Evolutionary conservation across 2,329 filamentous ascomycete genomes (phyloP), one percentile per base, ranked within the genome.

Genomic region (Xylariales sp.): DNA sequence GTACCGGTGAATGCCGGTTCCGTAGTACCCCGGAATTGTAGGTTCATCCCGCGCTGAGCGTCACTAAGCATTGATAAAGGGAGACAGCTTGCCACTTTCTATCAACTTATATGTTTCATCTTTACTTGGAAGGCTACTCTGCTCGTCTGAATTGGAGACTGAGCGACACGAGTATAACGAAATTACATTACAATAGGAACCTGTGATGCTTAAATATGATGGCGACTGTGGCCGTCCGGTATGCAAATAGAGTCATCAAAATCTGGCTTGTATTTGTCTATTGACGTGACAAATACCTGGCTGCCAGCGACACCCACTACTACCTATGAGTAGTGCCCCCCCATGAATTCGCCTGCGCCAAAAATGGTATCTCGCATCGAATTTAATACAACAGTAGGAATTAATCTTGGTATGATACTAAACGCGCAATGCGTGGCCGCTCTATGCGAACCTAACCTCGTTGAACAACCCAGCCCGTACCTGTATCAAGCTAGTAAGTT

Each of bases 381-480:
- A 62, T 8, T 54, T 30, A 45, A 61, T 36, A 58, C 23, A 46
- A 65, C 55, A 52, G 18, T 12, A 46, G 23, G 14, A 55, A 46
- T 65, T 16, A 49, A 43, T 53, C 16, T 55, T 14, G 10, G 3
- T 23, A 10, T 39, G 23, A 16, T 45, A 43, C 28, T 52, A 3
- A 28, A 65, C 36, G 41, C 32, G 32, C 23, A 5, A 23, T 32
- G 32, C 10, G 14, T n/a, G 6, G 50, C 18, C 28, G 8, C 53
- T 28, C 62, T 75, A 85, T 30, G 79, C 81, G 78, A 91, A 93
- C 46, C 86, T 87, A 32, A 93, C 89, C 78, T 95, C 93, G 62
- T 91, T 90, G 79, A 95, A 94, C 55, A 94, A 78, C 12, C 89
- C 90, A 30, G 90, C 91, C 62, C 93, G 84, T 43, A 92, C 90